Evolutionary conservation across 2,329 filamentous ascomycete species (phyloP).

Genomic region (Ilyonectria destructans): DNA sequence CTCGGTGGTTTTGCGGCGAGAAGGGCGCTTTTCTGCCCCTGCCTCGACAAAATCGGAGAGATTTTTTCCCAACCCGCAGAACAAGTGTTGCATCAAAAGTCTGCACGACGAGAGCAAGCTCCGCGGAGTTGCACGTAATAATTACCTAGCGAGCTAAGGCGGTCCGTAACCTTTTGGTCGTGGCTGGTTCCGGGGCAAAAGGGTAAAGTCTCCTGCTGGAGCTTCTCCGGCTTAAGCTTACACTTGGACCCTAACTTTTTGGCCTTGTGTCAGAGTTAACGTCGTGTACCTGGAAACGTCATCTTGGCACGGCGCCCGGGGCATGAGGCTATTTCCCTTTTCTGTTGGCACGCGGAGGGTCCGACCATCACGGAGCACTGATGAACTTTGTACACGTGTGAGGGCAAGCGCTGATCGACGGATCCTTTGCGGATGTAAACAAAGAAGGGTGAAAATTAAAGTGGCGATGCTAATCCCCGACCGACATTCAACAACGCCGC

Average conservation of each 20-base stretch:
- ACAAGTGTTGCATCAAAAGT: neutral
- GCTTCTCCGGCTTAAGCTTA: conserved; percentile 48
- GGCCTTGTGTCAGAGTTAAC: conserved; percentile 29
- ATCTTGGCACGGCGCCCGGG: neutral
- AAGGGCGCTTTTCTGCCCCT: conserved; percentile 26
- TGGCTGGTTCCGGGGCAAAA: conserved; percentile 18
- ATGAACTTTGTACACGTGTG: conserved; percentile 13
- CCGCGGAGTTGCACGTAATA: conserved; percentile 1
- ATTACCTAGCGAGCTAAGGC: conserved; percentile 4
- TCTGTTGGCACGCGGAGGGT: conserved; percentile 12
- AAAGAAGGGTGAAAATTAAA: neutral
- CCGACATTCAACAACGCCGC: conserved; percentile 6
- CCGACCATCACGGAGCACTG: conserved; percentile 9
- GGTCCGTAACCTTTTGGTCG: conserved; percentile 3
- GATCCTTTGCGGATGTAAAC: conserved; percentile 1
- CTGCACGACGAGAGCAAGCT: conserved; percentile 1
- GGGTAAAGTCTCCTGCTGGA: conserved; percentile 12
- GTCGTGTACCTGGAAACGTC: conserved; percentile 25
- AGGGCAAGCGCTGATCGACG: conserved; percentile 20
- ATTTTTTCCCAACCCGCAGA: neutral
- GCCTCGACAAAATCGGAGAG: conserved; percentile 5
- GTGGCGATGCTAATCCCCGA: conserved; percentile 20
- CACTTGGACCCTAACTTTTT: conserved; percentile 41
- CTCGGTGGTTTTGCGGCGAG: conserved; percentile 38
- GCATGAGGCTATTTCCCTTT: neutral